A percentile compares a stretch with the other conserved stretches of the same genome.
These are phyloP conservation scores for Nissolia schottii DNA, from an alignment of 306 rosid genomes.

Conservation along the genomic window DNA sequence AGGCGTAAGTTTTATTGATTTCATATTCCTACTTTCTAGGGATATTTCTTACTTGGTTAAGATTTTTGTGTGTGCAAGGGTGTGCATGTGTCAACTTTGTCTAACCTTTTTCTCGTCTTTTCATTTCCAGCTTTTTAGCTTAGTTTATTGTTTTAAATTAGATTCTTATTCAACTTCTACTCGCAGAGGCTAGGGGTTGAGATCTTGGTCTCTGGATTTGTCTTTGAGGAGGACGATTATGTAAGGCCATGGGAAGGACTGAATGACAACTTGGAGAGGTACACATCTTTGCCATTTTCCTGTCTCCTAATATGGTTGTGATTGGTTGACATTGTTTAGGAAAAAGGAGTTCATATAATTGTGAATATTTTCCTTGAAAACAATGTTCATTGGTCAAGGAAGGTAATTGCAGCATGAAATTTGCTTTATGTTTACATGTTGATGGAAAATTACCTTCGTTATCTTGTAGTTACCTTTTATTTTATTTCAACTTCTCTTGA, in stretches of 20 bases:
- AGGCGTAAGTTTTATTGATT: constrained; percentile 50
- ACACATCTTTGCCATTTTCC: constrained; percentile 19
- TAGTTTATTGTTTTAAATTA: constrained; percentile 2
- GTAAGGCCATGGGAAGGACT: constrained; percentile 87
- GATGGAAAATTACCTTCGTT: neutral
- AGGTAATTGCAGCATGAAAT: neutral
- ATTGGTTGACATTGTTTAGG: constrained; percentile 14
- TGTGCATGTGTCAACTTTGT: neutral
- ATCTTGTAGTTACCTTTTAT: neutral
- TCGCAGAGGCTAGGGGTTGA: constrained; percentile 81
- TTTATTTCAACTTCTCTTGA: neutral
- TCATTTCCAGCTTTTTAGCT: neutral
- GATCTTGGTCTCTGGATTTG: constrained; percentile 81
- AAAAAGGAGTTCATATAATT: neutral
- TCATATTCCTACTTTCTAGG: constrained; percentile 18
- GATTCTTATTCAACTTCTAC: constrained; percentile 11
- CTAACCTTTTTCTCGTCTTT: constrained; percentile 9
- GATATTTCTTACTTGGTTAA: constrained; percentile 5
- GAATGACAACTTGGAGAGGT: constrained; percentile 77
- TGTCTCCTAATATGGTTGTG: neutral
- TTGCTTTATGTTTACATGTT: neutral
- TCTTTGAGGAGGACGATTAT: constrained; percentile 74
- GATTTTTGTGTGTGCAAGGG: constrained; percentile 7
- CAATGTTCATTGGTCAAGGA: neutral
- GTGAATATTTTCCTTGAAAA: constrained; percentile 1